Evolutionary conservation across 371 early-diverging fungal species (phyloP).

Genomic region (Coemansia sp.): DNA sequence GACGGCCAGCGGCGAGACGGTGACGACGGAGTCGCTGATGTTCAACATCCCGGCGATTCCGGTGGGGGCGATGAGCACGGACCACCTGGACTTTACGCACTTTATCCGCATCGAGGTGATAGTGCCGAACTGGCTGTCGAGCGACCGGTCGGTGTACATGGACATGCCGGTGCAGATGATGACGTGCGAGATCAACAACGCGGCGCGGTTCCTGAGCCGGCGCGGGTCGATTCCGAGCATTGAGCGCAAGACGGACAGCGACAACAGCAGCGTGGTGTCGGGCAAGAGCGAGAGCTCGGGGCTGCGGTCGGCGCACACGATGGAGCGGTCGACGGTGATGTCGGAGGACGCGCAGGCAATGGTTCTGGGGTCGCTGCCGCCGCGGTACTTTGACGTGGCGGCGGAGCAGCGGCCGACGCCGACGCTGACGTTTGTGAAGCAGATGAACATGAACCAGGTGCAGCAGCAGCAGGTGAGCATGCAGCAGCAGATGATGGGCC

Average conservation of each 20-base stretch:
- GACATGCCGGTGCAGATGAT: conserved; percentile 45
- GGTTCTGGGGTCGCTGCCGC: conserved; percentile 31
- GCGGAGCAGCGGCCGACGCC: conserved; percentile 32
- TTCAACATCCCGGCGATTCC: conserved; percentile 23
- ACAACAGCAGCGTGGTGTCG: conserved; percentile 23
- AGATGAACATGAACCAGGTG: conserved; percentile 11
- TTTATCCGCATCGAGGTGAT: conserved; percentile 38
- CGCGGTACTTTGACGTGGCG: conserved; percentile 37
- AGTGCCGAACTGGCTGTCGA: conserved; percentile 41
- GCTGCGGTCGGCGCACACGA: conserved; percentile 12
- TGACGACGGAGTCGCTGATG: conserved; percentile 17
- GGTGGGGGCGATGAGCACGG: conserved; percentile 33
- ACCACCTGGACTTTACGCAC: conserved; percentile 36
- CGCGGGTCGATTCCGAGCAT: conserved; percentile 20
- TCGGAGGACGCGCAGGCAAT: conserved; percentile 18
- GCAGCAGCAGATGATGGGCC: neutral
- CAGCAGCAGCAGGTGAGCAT: conserved; percentile 15
- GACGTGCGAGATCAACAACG: conserved; percentile 23
- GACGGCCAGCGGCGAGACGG: conserved; percentile 15
- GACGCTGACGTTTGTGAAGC: conserved; percentile 24
- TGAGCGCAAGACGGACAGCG: conserved; percentile 22
- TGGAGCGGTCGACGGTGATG: conserved; percentile 2
- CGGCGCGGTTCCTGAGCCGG: conserved; percentile 20
- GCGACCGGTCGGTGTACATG: conserved; percentile 35
- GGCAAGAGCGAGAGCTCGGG: conserved; percentile 14